These are phyloP conservation scores for Plasmodium malariae DNA, from an alignment of 169 alveolate species.

Conservation along the genomic window DNA sequence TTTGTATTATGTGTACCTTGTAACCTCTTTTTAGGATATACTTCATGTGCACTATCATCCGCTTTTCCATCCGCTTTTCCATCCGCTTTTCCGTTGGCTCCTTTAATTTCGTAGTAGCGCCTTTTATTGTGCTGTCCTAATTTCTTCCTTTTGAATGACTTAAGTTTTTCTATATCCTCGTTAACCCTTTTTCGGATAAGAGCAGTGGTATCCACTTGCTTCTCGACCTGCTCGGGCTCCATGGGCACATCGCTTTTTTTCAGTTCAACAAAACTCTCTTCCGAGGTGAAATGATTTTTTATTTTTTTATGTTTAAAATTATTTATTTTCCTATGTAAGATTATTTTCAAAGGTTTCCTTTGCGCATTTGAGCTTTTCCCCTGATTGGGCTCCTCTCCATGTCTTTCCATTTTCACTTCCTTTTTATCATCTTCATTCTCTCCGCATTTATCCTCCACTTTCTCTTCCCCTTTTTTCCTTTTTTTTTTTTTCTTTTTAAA, in stretches of 20 bases:
- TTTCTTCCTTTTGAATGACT: not conserved
- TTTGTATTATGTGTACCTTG: too few species aligned
- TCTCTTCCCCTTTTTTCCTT: not conserved
- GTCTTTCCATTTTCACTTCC: not conserved
- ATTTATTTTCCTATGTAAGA: conserved; percentile 4
- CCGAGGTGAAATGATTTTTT: conserved; percentile 12
- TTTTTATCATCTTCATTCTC: not conserved
- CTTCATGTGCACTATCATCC: not conserved
- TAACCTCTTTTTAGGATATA: not conserved
- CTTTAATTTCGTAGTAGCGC: too few species aligned
- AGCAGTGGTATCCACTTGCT: not conserved
- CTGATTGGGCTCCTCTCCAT: not conserved
- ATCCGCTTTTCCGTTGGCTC: not conserved
- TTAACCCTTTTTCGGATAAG: conserved; percentile 2
- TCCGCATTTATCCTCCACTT: not conserved
- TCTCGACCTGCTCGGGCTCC: not conserved
- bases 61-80: not conserved
- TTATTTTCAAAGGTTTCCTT: conserved; percentile 10
- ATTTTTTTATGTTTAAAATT: not conserved
- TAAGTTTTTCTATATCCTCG: conserved; percentile 4
- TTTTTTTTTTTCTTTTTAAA: conserved; percentile 1
- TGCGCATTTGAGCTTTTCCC: not conserved
- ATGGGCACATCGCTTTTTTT: too few species aligned
- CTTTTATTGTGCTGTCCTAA: not conserved
- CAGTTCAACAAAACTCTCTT: not conserved